Percentiles rank a stretch among this genome's conserved stretches.
Evolutionary conservation across 176 grass and related monocot genomes (phyloP).

Genomic region (Lolium rigidum): DNA sequence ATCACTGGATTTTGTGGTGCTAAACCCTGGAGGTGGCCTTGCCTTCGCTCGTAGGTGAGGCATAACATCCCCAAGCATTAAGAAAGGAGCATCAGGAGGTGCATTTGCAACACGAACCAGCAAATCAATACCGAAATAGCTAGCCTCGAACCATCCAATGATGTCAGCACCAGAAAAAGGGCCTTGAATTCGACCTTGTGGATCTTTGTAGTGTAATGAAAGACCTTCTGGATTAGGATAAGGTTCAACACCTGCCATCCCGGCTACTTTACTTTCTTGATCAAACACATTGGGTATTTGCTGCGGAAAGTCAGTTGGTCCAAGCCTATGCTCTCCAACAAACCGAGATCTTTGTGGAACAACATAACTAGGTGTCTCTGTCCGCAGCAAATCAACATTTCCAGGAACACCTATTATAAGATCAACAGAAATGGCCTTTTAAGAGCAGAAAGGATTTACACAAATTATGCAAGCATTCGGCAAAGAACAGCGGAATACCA

Average conservation of each 20-base stretch:
- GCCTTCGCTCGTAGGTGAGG: slow-evolving; percentile 89
- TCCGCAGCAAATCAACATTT: slow-evolving; percentile 51
- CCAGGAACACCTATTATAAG: slow-evolving; percentile 52
- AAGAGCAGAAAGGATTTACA: neutral
- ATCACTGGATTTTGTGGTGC: slow-evolving; percentile 59
- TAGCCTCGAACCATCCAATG: slow-evolving; percentile 93
- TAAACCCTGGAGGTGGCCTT: slow-evolving; percentile 93
- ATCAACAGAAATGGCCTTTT: slow-evolving; percentile 18
- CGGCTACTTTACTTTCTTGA: slow-evolving; percentile 49
- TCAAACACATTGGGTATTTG: slow-evolving; percentile 52
- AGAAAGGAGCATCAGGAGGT: slow-evolving; percentile 78
- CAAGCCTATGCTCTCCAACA: slow-evolving; percentile 57
- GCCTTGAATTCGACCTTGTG: slow-evolving; percentile 90
- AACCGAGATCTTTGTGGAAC: slow-evolving; percentile 71
- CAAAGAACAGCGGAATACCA: slow-evolving; percentile 26
- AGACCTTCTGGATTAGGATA: slow-evolving; percentile 88
- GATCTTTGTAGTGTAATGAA: slow-evolving; percentile 93
- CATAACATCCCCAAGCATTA: slow-evolving; percentile 96
- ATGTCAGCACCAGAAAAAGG: slow-evolving; percentile 96
- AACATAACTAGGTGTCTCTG: slow-evolving; percentile 61
- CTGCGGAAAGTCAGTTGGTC: slow-evolving; percentile 46
- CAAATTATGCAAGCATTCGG: slow-evolving; percentile 5
- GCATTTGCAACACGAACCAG: slow-evolving; percentile 70
- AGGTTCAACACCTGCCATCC: slow-evolving; percentile 42
- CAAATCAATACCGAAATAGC: slow-evolving; percentile 98